Percentiles rank a stretch among this genome's conserved stretches.
Conservation (phyloP, 768 basidiomycete genomes). For the Mycena floridula region DNA sequence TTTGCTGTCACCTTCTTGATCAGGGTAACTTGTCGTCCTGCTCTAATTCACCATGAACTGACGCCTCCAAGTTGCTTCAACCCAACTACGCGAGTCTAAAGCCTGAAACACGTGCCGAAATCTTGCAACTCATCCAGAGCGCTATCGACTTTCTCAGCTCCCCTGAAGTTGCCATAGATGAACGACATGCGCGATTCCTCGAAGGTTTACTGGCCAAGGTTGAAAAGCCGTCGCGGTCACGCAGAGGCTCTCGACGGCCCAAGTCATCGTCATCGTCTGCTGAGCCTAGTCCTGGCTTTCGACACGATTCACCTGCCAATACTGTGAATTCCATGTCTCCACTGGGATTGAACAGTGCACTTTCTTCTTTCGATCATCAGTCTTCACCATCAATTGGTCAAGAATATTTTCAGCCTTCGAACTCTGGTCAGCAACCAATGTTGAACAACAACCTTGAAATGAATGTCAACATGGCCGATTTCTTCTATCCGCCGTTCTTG, state of each 20-base stretch:
- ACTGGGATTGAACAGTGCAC: constrained; percentile 34
- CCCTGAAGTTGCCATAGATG: constrained; percentile 76
- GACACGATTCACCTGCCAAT: constrained; percentile 34
- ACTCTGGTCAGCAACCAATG: constrained; percentile 30
- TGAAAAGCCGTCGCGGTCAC: constrained; percentile 11
- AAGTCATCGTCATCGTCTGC: constrained; percentile 15
- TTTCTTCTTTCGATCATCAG: constrained; percentile 38
- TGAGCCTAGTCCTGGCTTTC: constrained; percentile 8
- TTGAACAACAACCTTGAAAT: background rate
- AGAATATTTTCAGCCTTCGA: constrained; percentile 39
- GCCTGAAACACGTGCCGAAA: constrained; percentile 51
- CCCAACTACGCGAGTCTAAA: constrained; percentile 63
- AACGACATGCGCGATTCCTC: constrained; percentile 76
- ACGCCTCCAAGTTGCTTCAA: constrained; percentile 57
- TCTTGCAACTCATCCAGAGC: constrained; percentile 56
- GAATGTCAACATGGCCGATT: constrained; percentile 21
- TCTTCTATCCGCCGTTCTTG: constrained; percentile 48
- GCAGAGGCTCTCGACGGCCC: constrained; percentile 7
- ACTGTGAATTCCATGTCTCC: constrained; percentile 38
- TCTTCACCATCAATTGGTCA: too few relatives aligned
- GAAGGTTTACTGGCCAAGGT: constrained; percentile 57
- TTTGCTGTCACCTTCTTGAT: constrained; percentile 81
- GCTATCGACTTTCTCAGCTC: constrained; percentile 64
- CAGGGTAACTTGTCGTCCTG: constrained; percentile 64
- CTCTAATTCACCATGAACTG: background rate